Evolutionary conservation across 495 filamentous ascomycete species (phyloP).

Genomic region (Niebla homalea): DNA sequence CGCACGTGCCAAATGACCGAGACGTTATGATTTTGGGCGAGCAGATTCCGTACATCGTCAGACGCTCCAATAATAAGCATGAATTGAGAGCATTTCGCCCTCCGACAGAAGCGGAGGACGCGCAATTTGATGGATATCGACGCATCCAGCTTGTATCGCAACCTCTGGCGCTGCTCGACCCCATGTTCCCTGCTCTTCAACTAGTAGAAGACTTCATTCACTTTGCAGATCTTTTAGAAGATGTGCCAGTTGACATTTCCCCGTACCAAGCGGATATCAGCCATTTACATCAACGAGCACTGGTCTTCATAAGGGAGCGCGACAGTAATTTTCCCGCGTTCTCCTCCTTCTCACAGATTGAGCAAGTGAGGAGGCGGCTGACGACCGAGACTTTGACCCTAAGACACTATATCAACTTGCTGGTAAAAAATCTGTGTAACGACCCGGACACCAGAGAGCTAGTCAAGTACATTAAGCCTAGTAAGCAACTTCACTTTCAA

Average conservation of each 20-base stretch:
- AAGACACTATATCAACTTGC: constrained; percentile 5
- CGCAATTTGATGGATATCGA: constrained; percentile 8
- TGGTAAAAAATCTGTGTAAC: constrained; percentile 8
- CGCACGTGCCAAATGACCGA: neutral
- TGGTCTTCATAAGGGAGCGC: constrained; percentile 6
- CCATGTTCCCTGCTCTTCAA: constrained; percentile 10
- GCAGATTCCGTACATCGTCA: constrained; percentile 10
- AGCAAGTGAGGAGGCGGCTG: constrained; percentile 3
- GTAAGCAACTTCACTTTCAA: neutral
- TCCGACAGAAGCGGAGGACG: constrained; percentile 6
- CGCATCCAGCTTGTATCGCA: constrained; percentile 13
- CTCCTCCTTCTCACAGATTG: constrained; percentile 13
- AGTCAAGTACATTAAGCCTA: constrained; percentile 7
- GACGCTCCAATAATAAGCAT: constrained; percentile 1
- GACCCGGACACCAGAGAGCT: constrained; percentile 7
- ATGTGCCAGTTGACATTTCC: constrained; percentile 11
- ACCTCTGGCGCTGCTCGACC: constrained; percentile 10
- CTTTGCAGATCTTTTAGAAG: constrained; percentile 11
- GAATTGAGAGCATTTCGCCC: constrained; percentile 9
- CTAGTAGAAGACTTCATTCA: constrained; percentile 10
- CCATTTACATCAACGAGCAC: constrained; percentile 1
- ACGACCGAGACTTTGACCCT: constrained; percentile 7
- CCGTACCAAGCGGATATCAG: constrained; percentile 7
- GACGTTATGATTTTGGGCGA: constrained; percentile 2
- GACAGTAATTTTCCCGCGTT: constrained; percentile 9